A percentile compares a stretch with the other conserved stretches of the same genome.
phyloP scores from a whole-genome alignment of 208 protist species.

The Acanthamoeba polyphaga region DNA sequence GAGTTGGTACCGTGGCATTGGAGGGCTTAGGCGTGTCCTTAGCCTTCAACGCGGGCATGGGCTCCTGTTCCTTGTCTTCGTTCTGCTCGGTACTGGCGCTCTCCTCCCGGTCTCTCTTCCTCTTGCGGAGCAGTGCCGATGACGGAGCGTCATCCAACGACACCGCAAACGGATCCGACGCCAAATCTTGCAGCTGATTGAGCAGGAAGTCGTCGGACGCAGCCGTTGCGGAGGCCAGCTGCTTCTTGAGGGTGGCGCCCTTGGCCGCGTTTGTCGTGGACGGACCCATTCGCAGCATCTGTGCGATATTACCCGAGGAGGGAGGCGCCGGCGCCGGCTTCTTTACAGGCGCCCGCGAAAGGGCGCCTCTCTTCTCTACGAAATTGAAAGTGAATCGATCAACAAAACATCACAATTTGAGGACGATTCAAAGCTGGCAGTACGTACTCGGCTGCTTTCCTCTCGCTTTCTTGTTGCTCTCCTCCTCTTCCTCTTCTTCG shows the following conservation, averaged over 20 bases:
- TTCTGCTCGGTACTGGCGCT: background rate
- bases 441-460: slow-evolving; percentile 26
- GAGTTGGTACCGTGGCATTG: background rate
- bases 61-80: background rate
- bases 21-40: background rate
- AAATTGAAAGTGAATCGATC: background rate
- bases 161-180: slow-evolving; percentile 23
- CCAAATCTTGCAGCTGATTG: slow-evolving; percentile 29
- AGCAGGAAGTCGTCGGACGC: slow-evolving; percentile 31
- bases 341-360: background rate
- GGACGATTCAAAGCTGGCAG: background rate
- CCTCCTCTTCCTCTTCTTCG: slow-evolving; percentile 38
- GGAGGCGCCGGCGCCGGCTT: slow-evolving; percentile 14
- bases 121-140: background rate
- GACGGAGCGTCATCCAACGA: background rate
- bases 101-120: slow-evolving; percentile 23
- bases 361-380: slow-evolving; percentile 31
- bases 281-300: slow-evolving; percentile 54
- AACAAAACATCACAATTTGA: background rate
- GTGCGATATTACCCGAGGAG: slow-evolving; percentile 39
- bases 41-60: background rate
- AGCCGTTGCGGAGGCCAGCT: background rate
- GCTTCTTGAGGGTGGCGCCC: slow-evolving; percentile 4
- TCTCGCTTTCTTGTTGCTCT: slow-evolving; percentile 8
- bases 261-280: slow-evolving; percentile 5